A percentile compares a stretch with the other conserved stretches of the same genome.
These are phyloP conservation scores for Onygenales sp. DNA, from an alignment of 2,329 filamentous ascomycete species.

Conservation along the genomic window DNA sequence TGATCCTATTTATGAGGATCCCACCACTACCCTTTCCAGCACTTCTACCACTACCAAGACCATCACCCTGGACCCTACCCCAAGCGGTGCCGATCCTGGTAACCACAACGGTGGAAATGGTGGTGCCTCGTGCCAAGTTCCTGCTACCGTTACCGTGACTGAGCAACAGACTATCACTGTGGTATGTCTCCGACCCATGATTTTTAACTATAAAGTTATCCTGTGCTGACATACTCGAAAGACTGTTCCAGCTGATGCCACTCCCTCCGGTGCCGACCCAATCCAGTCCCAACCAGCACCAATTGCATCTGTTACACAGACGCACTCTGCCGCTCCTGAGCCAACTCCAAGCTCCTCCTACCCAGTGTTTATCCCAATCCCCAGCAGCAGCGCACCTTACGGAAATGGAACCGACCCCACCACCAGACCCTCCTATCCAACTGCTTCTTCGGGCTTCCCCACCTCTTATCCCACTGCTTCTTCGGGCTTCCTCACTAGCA, in stretches of 20 bases:
- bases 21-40: slow-evolving; percentile 20
- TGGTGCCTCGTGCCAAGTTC: neutral
- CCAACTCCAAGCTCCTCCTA: neutral
- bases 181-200: neutral
- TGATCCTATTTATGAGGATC: slow-evolving; percentile 1
- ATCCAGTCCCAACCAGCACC: neutral
- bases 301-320: neutral
- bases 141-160: slow-evolving; percentile 23
- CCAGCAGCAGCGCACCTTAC: neutral
- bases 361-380: neutral
- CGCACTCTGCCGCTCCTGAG: neutral
- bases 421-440: neutral
- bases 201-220: neutral
- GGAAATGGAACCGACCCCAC: neutral
- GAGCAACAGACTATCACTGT: slow-evolving; percentile 26
- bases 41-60: slow-evolving; percentile 22
- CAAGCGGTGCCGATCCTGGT: neutral
- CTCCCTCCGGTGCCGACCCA: neutral
- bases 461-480: neutral
- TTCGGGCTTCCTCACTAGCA: neutral
- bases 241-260: neutral
- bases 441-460: neutral
- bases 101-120: slow-evolving; percentile 1
- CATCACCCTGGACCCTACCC: slow-evolving; percentile 6
- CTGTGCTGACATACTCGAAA: neutral